A percentile compares a stretch with the other conserved stretches of the same genome.
Evolutionary conservation across 305 asterid genomes (phyloP).

Genomic region (Fraxinus nigra): DNA sequence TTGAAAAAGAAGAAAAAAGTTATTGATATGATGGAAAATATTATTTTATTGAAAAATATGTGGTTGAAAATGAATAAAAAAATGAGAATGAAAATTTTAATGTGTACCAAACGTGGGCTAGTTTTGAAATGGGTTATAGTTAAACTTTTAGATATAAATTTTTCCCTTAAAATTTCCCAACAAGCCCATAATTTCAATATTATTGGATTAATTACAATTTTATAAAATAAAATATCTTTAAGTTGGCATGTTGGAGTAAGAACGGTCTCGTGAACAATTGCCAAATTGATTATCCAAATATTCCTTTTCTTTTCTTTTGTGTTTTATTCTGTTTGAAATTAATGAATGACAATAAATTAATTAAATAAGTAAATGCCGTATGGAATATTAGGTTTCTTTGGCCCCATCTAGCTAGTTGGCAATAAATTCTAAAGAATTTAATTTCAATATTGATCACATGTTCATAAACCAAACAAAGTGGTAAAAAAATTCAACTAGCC

Average conservation of each 20-base stretch:
- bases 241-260: background rate
- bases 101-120: too few relatives aligned
- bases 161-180: too few relatives aligned
- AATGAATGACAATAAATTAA: background rate
- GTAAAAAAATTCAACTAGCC: background rate
- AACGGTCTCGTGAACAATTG: background rate
- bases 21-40: too few relatives aligned
- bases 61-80: too few relatives aligned
- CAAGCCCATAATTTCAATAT: background rate
- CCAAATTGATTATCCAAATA: background rate
- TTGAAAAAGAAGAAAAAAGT: too few relatives aligned
- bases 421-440: background rate
- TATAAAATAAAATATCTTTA: background rate
- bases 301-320: background rate
- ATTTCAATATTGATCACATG: background rate
- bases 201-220: background rate
- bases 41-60: too few relatives aligned
- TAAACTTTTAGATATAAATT: too few relatives aligned
- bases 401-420: background rate
- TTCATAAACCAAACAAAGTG: background rate
- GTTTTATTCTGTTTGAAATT: background rate
- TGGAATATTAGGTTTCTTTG: background rate
- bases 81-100: too few relatives aligned
- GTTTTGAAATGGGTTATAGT: too few relatives aligned
- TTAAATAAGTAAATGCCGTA: background rate